phyloP scores from a whole-genome alignment of 768 basidiomycete genomes.

The Rubroboletus pulcherrimus region DNA sequence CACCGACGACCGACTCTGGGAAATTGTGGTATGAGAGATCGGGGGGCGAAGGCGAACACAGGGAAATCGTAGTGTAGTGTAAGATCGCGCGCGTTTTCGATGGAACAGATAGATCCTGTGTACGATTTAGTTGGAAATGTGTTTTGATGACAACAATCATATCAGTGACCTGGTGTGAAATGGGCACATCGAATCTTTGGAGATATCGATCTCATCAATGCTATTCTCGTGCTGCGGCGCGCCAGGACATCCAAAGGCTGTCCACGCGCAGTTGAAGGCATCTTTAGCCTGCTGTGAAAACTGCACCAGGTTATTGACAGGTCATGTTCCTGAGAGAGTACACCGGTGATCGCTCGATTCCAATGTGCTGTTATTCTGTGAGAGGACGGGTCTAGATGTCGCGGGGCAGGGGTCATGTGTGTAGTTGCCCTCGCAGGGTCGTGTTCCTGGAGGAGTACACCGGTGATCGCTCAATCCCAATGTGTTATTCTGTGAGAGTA shows the following conservation, averaged over 20 bases:
- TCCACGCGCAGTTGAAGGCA: background rate
- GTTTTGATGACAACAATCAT: background rate
- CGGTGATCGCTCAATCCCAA: background rate
- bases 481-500: background rate
- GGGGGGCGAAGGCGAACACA: conserved; percentile 70
- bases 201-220: background rate
- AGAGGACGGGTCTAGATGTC: background rate
- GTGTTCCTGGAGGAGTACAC: background rate
- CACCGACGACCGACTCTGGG: conserved; percentile 70
- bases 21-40: conserved; percentile 82
- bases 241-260: background rate
- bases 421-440: background rate
- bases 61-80: conserved; percentile 27
- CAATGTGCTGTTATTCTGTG: background rate
- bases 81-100: background rate
- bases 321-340: background rate
- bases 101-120: background rate
- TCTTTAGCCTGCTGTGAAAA: background rate
- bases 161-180: background rate
- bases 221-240: background rate
- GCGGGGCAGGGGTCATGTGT: background rate
- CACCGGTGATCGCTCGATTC: background rate
- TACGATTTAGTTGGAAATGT: background rate
- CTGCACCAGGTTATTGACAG: background rate
- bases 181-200: background rate